Base-by-base conservation (phyloP, 257 asterid species). In the Solanum neorickii region DNA sequence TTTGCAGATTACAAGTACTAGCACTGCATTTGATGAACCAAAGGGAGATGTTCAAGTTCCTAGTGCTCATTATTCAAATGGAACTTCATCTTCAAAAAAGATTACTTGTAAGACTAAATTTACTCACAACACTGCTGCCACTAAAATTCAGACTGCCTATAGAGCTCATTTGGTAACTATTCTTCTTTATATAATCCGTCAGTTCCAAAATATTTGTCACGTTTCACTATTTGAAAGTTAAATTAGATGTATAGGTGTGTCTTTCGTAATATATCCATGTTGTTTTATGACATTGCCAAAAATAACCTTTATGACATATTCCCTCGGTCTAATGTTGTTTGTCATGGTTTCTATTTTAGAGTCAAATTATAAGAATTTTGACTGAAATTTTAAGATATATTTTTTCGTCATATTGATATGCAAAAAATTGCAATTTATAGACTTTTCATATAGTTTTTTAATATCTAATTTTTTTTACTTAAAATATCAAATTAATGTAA, bases 81-180 rank as follows among this genome's bases (percentile, higher is more conserved):
- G 92, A 77, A 44, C n/a, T 23, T 66, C 85, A 10, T 76, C 68
- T 23, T 68, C 84, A 9, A 87, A 84, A 21, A 92, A 86, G 90
- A 89, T 66, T 39, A 29, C 27, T 23, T 77, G 77, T 75, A 33
- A 39, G 60, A 76, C 23, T 20, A 86, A 59, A 21, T 88, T 86
- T 42, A 88, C 92, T 8, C 87, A 87, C 13, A 92, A 88, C 42
- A 84, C 29, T 74, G 97, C 98, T 12, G 97, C 95, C 70, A 89
- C 78, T 15, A 86, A 82, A 83, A 94, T 95, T 46, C 97, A 94
- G 89, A 70, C 92, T 13, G 94, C 95, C 39, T 92, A 83, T 87
- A 91, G 95, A 86, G 90, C 91, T 70, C 86, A 91, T 88, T 83
- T 59, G 91, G 98, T 92, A 87, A 85, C 87, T 27, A 37, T 37